A percentile compares a stretch with the other conserved stretches of the same genome.
Evolutionary conservation across 108 stramenopile species (phyloP).

Genomic region (Bacterosira constricta): DNA sequence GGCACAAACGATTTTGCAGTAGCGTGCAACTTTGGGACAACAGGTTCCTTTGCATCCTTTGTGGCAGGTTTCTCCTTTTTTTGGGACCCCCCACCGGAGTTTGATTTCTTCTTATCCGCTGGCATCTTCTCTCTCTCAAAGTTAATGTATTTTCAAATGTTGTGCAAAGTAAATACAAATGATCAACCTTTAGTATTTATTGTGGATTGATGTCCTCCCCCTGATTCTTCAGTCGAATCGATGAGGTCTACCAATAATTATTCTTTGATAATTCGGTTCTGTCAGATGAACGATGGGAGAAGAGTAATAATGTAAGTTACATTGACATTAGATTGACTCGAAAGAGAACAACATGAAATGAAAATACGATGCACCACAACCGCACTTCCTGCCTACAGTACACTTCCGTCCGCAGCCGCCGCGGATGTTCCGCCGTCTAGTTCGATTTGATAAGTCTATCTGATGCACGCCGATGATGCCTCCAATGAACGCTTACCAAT

Average conservation of each 20-base stretch:
- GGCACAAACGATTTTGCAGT: slow-evolving; percentile 39
- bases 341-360: neutral
- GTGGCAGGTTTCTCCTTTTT: neutral
- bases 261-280: too few relatives aligned
- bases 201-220: neutral
- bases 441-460: too few relatives aligned
- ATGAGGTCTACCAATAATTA: too few relatives aligned
- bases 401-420: too few relatives aligned
- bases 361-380: neutral
- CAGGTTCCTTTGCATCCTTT: too few relatives aligned
- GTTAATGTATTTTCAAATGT: neutral
- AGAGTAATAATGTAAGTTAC: neutral
- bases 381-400: too few relatives aligned
- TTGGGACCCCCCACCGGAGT: too few relatives aligned
- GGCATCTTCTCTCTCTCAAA: slow-evolving; percentile 3
- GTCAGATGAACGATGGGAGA: too few relatives aligned
- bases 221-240: neutral
- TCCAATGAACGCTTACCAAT: neutral
- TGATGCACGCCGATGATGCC: neutral
- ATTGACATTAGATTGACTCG: neutral
- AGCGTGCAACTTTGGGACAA: slow-evolving; percentile 11
- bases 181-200: neutral
- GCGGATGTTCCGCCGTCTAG: too few relatives aligned
- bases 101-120: slow-evolving; percentile 2
- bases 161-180: neutral